Conservation (phyloP, 2,329 filamentous ascomycete species). For the Akanthomyces uredinophilus region DNA sequence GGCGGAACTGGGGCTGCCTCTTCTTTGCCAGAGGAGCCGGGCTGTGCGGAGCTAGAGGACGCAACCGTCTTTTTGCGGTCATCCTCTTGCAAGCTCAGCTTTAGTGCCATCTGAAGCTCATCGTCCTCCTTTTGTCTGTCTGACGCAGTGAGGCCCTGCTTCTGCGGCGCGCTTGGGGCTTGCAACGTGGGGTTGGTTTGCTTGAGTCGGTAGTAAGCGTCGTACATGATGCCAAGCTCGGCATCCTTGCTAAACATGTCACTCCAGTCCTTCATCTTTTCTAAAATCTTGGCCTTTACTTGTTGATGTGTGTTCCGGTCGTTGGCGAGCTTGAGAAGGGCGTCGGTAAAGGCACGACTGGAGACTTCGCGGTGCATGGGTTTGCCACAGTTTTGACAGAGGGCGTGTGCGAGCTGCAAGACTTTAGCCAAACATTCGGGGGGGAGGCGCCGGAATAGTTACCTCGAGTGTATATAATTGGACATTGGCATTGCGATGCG, state of each 20-base stretch:
- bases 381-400: conserved; percentile 86
- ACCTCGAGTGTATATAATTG: conserved; percentile 92
- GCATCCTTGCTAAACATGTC: conserved; percentile 88
- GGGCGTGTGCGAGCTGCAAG: conserved; percentile 72
- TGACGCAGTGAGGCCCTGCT: conserved; percentile 81
- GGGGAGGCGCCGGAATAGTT: neutral
- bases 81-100: conserved; percentile 88
- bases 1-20: conserved; percentile 46
- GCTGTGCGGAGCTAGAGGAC: conserved; percentile 26
- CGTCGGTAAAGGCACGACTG: conserved; percentile 89
- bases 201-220: conserved; percentile 86
- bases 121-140: conserved; percentile 96
- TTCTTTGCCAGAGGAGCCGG: conserved; percentile 34
- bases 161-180: conserved; percentile 86
- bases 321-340: conserved; percentile 80
- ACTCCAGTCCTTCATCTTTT: conserved; percentile 94
- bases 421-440: conserved; percentile 14
- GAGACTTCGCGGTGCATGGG: conserved; percentile 85
- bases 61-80: conserved; percentile 50
- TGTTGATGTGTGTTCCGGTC: conserved; percentile 95
- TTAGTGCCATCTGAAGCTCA: conserved; percentile 92
- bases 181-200: conserved; percentile 80
- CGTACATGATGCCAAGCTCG: conserved; percentile 95
- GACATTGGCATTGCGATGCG: conserved; percentile 91
- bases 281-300: conserved; percentile 94